Base-by-base conservation (phyloP, 441 rosid genomes). In the Brassica balearica region DNA sequence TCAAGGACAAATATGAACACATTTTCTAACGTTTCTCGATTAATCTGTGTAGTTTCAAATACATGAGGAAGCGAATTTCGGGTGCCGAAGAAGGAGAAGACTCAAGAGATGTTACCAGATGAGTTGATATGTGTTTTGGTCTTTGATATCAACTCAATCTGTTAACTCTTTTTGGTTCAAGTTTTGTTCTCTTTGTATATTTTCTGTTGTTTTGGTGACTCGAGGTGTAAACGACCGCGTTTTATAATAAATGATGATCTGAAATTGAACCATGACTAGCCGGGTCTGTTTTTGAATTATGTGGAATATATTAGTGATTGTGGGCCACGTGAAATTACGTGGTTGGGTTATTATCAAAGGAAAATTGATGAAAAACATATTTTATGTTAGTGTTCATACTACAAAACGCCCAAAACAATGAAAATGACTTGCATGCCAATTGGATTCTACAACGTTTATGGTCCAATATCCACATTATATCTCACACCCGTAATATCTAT, bases 41-140 rank as follows among this genome's bases (percentile, higher is more conserved):
- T 25, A 66, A 58, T 43, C 22, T 65, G 22, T 14, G 58, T 72
- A 5, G 64, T 53, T 73, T 65, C 86, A 91, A 87, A 65, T 83
- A 80, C 69, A 82, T 68, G n/a, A 84, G 77, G 60, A 76, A 77
- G 58, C 81, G 71, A 68, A 75, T 76, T 64, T 79, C 85, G 5
- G 84, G 87, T 60, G 80, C 82, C 1, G 63, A 65, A 15, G 20
- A 53, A 53, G 55, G 5, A 43, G 71, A 63, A 51, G 74, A 78
- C 73, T 63, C 71, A 0, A 69, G 81, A 75, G 77, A 79, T 70
- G 67, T 74, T 72, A 69, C 53, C 32, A 67, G 74, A 79, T 68
- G 80, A 79, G 60, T 62, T 46, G 60, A 2, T 67, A 10, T 51
- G 53, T 68, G 19, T 38, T 68, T 34, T 48, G 19, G 56, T 78